phyloP scores from a whole-genome alignment of 2,329 filamentous ascomycete species.

The Xylaria sp. region DNA sequence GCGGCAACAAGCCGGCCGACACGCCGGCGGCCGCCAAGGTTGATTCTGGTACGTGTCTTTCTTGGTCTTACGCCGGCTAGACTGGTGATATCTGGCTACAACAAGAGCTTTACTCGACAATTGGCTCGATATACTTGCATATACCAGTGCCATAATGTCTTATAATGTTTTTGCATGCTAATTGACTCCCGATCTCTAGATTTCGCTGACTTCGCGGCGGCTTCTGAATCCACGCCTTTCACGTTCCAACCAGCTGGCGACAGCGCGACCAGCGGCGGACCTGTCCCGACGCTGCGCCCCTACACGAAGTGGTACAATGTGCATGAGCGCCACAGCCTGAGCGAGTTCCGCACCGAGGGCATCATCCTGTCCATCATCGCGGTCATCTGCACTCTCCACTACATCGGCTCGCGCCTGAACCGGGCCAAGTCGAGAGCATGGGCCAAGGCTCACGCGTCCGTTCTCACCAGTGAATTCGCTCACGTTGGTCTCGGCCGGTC shows the following conservation, averaged over 20 bases:
- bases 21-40: conserved; percentile 44
- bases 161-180: conserved; percentile 4
- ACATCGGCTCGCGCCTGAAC: conserved; percentile 77
- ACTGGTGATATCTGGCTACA: not conserved
- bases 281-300: conserved; percentile 50
- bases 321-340: conserved; percentile 79
- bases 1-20: conserved; percentile 57
- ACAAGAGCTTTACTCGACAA: not conserved
- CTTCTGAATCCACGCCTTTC: conserved; percentile 58
- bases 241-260: conserved; percentile 44
- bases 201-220: conserved; percentile 88
- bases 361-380: conserved; percentile 71
- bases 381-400: conserved; percentile 70
- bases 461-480: conserved; percentile 76
- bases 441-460: conserved; percentile 67
- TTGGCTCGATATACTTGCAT: not conserved
- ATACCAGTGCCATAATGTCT: not conserved
- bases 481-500: conserved; percentile 72
- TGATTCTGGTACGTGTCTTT: conserved; percentile 57
- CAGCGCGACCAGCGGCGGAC: conserved; percentile 42
- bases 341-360: conserved; percentile 84
- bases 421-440: conserved; percentile 73
- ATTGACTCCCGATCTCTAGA: conserved; percentile 52
- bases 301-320: conserved; percentile 97
- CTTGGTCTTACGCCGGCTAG: not conserved